phyloP scores from a whole-genome alignment of 306 rosid genomes.

The Hippophae rhamnoides region DNA sequence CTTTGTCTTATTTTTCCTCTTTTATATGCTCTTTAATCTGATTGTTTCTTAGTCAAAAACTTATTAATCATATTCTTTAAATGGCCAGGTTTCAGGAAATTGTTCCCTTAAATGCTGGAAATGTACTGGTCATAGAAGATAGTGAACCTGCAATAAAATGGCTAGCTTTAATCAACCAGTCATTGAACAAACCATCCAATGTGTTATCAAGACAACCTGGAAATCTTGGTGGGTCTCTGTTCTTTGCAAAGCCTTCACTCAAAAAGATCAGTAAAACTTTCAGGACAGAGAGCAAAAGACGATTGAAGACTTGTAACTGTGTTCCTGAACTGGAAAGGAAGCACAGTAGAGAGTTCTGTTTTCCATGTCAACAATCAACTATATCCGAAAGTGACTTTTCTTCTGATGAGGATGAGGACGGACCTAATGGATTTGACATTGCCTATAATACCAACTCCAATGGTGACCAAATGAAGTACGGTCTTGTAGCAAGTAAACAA shows the following conservation, averaged over 20 bases:
- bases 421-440: constrained; percentile 19
- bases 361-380: constrained; percentile 57
- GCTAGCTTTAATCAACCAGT: constrained; percentile 67
- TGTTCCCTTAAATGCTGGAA: constrained; percentile 96
- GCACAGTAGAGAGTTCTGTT: constrained; percentile 66
- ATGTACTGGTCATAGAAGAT: constrained; percentile 81
- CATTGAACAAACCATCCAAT: constrained; percentile 52
- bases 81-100: constrained; percentile 79
- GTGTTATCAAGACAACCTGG: constrained; percentile 20
- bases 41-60: not conserved
- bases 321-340: constrained; percentile 55
- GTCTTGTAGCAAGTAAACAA: constrained; percentile 75
- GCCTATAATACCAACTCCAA: constrained; percentile 30
- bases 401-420: constrained; percentile 76
- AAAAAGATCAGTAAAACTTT: constrained; percentile 69
- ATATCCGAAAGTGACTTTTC: constrained; percentile 42
- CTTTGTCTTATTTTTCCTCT: constrained; percentile 7
- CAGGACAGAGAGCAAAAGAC: constrained; percentile 49
- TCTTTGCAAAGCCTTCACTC: constrained; percentile 68
- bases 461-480: constrained; percentile 52
- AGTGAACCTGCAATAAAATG: constrained; percentile 92
- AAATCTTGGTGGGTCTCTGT: constrained; percentile 46
- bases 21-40: not conserved
- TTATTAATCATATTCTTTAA: not conserved
- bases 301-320: constrained; percentile 77